These are phyloP conservation scores for Thelonectria blattea DNA, from an alignment of 2,329 filamentous ascomycete species.

Conservation along the genomic window DNA sequence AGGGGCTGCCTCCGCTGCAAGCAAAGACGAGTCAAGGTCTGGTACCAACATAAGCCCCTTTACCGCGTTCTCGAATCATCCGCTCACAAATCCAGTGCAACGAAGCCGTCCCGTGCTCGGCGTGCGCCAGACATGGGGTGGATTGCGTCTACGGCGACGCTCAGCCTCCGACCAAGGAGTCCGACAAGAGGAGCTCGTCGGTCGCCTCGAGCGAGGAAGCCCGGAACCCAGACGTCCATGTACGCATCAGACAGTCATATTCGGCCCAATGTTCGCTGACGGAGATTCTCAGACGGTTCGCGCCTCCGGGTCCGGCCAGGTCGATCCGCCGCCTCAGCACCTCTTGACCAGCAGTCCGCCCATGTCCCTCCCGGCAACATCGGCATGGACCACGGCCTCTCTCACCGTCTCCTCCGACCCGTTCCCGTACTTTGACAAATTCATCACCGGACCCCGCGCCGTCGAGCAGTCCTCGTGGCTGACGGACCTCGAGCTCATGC, in stretches of 20 bases:
- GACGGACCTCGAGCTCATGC: conserved; percentile 45
- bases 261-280: not conserved
- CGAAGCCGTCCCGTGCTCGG: conserved; percentile 45
- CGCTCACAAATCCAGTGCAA: conserved; percentile 41
- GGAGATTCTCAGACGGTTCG: not conserved
- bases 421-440: conserved; percentile 33
- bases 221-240: not conserved
- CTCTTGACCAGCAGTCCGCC: not conserved
- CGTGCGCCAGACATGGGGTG: conserved; percentile 45
- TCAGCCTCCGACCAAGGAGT: conserved; percentile 18
- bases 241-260: not conserved
- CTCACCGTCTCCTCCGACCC: conserved; percentile 23
- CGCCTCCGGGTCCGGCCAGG: not conserved
- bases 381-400: conserved; percentile 11
- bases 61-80: not conserved
- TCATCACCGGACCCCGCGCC: conserved; percentile 26
- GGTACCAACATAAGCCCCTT: conserved; percentile 2
- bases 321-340: not conserved
- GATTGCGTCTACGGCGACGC: conserved; percentile 40
- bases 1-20: conserved; percentile 46
- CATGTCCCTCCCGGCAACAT: not conserved
- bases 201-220: conserved; percentile 15
- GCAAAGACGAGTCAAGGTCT: conserved; percentile 46
- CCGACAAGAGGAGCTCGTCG: conserved; percentile 5
- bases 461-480: conserved; percentile 38